Conservation (phyloP, 306 rosid genomes). For the Delonix regia region DNA sequence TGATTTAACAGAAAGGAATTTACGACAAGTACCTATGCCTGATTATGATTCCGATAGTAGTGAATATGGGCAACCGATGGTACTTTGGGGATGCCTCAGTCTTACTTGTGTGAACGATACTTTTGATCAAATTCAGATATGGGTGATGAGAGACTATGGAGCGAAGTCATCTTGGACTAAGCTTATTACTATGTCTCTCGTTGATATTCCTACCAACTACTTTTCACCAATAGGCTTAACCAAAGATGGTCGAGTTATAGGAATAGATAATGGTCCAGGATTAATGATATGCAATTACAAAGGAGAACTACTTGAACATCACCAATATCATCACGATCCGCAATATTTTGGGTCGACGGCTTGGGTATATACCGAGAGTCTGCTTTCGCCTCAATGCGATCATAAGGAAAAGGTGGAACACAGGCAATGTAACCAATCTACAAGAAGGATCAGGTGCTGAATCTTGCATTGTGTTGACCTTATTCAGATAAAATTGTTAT, state of each 20-base stretch:
- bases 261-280: neutral
- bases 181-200: neutral
- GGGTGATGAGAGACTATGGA: constrained; percentile 10
- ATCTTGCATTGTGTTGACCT: too few species aligned
- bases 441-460: too few species aligned
- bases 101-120: neutral
- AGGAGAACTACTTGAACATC: neutral
- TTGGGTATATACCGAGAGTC: neutral
- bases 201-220: neutral
- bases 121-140: neutral
- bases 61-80: neutral
- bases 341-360: too few species aligned
- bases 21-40: neutral
- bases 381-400: too few species aligned
- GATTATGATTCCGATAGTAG: neutral
- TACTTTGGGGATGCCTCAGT: neutral
- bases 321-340: too few species aligned
- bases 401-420: too few species aligned
- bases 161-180: constrained; percentile 9
- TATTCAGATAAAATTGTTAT: too few species aligned
- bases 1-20: neutral
- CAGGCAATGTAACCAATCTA: too few species aligned
- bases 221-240: neutral
- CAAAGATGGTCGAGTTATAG: neutral
- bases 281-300: neutral